Evolutionary conservation across 129 eudicot species (phyloP).

Genomic region (carrot (Daucus carota)): DH1_v3.0 NC_030387.2:3253001-3253500

Average conservation of each 20-base stretch:
- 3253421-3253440: no score
- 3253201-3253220: no score
- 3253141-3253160: background rate
- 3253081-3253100: constrained; percentile 1
- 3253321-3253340: no score
- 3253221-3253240: no score
- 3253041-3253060: background rate
- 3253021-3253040: constrained; percentile 38
- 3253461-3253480: no score
- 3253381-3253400: no score
- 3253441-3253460: no score
- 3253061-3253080: constrained; percentile 17
- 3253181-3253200: background rate
- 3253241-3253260: constrained; percentile 26
- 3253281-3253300: constrained; percentile 55
- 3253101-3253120: constrained; percentile 2
- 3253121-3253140: constrained; percentile 30
- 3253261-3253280: constrained; percentile 51
- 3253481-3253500: no score
- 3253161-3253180: background rate
- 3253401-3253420: no score
- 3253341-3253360: no score
- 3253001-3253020: constrained; percentile 3
- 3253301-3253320: background rate
- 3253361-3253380: no score